Conservation (phyloP, 768 basidiomycete genomes). For the Chalciporus sphaerocephalus region DNA sequence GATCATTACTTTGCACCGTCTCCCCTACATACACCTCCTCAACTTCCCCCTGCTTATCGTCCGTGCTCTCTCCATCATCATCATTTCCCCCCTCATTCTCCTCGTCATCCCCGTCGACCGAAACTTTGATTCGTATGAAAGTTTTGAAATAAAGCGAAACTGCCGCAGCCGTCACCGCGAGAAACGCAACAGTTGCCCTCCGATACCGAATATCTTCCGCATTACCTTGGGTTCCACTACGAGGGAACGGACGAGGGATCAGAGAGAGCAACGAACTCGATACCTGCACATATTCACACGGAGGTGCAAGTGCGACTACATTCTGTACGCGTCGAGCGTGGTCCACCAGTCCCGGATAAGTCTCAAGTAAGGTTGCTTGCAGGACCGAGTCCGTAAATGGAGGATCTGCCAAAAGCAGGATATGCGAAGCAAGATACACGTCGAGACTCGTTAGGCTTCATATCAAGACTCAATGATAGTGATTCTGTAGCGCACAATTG, state of each 20-base stretch:
- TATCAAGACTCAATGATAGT: neutral
- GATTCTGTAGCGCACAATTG: neutral
- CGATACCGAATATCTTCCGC: conserved; percentile 45
- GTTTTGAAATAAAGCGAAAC: conserved; percentile 37
- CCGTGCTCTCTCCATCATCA: neutral
- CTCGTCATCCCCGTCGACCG: neutral
- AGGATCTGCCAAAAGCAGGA: conserved; percentile 54
- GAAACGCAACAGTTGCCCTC: conserved; percentile 51
- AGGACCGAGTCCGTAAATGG: conserved; percentile 61
- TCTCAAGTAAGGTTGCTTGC: conserved; percentile 47
- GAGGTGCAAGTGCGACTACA: conserved; percentile 27
- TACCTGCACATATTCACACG: conserved; percentile 16
- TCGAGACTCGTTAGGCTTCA: conserved; percentile 62
- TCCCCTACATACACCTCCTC: neutral
- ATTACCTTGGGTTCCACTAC: conserved; percentile 18
- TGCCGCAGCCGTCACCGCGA: conserved; percentile 34
- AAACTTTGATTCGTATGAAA: too few relatives aligned
- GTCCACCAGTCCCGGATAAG: conserved; percentile 52
- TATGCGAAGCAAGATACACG: conserved; percentile 61
- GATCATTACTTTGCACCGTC: conserved; percentile 6
- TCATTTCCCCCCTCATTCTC: neutral
- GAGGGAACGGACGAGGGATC: conserved; percentile 30
- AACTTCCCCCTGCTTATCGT: neutral
- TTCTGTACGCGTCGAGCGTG: conserved; percentile 53
- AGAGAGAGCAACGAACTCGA: conserved; percentile 37